Evolutionary conservation across 768 basidiomycete genomes (phyloP), one percentile per base, ranked within the genome.

Genomic region (Lentinula lateritia): DNA sequence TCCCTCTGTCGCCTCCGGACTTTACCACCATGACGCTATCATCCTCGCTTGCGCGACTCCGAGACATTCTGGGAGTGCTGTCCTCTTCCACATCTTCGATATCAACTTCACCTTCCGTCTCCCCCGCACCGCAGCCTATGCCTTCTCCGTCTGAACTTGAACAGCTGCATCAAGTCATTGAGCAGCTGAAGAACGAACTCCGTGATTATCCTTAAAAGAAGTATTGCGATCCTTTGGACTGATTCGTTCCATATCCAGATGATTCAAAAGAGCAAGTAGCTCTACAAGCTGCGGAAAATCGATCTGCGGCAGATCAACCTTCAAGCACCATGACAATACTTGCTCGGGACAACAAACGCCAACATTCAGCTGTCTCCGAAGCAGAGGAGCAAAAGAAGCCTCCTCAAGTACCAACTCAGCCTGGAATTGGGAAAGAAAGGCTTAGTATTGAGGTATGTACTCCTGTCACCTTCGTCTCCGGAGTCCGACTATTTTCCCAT

Each of bases 391-490:
- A 87, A 9, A 75, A 75, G 57, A 83, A 83, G 62, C 84, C 90
- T 64, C 84, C 85, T 0, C 83, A 86, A 62, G 86, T 86, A 20
- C 79, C 86, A 12, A 73, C 89, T 18, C 80, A 77, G 61, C 73
- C 93, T 28, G 84, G 84, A 0, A 80, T 93, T 28, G 84, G 84
- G 0, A 80, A 82, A 65, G 90, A 92, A 60, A 84, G 82, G 68
- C 81, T 84, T 2, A 73, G 76, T 5, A 70, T 92, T 12, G 89
- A 92, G 83, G 91, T 90, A 69, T 61, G 60, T 60, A 45, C 13
- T 62, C 32, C 20, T 58, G 13, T 53, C 54, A 58, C 13, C 36
- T 7, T 60, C 46, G 34, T 32, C 48, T 48, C 46, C 61, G 63
- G 13, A 43, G 43, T 36, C 58, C 6, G 10, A 45, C 18, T 48